Evolutionary conservation across 768 basidiomycete genomes (phyloP), one percentile per base, ranked within the genome.

Genomic region (Cystobasidium tubakii): DNA sequence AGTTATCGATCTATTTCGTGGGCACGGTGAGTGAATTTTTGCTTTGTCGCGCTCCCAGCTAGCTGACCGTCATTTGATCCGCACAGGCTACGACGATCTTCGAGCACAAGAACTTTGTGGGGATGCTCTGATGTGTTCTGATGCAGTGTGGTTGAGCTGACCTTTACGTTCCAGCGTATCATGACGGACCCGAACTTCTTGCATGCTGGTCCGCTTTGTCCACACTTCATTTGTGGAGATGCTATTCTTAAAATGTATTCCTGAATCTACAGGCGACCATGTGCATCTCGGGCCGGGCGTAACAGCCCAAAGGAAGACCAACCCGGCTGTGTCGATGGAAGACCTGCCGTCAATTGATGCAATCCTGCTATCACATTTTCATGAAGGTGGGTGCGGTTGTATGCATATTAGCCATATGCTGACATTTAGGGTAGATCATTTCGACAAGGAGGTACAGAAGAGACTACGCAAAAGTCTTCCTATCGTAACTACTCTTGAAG

Each of bases 391-490:
- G 62, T 15, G 7, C 21, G 3, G 4, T 9, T 9, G 21, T 9
- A 50, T n/a, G 21, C 39, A 21, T 19, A 50, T 17, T 9, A n/a
- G 46, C 10, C n/a, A 17, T 6, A 50, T 3, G 21, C 46, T 60
- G 23, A 34, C 57, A 27, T 74, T 75, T 36, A 76, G 76, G 75
- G 77, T 73, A 72, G 82, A 82, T 60, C 81, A 82, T 76, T 82
- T 82, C 74, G 81, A 82, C 66, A 77, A 80, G 60, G 74, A 79
- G 1, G 82, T 82, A 25, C 80, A 81, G 63, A 76, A 80, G 46
- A 76, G 76, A 50, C 78, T 82, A 27, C 77, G 81, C 27, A 80
- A 77, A 33, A 79, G 80, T 73, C 72, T 82, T 1, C 81, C 81
- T 1, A 81, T 82, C 76, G 77, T 82, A 62, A 80, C 81, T 10